Base-by-base conservation (phyloP, 73 alveolate species). In the Paramecium tetraurelia region DNA sequence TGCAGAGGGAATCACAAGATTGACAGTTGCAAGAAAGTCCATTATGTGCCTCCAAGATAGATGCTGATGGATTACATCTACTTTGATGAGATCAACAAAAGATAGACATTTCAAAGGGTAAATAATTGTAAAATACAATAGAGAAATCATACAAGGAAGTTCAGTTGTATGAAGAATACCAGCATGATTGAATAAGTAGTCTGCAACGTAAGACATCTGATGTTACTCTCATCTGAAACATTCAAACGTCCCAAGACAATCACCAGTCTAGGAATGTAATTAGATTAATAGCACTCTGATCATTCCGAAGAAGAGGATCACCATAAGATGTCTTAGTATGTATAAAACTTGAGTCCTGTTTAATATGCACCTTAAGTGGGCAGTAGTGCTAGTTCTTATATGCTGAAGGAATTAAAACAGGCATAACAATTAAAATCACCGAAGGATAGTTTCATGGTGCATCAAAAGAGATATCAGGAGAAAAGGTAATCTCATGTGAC, bases 351-450 rank as follows among this genome's bases (percentile, higher is more conserved):
- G 24, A 63, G 84, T 63, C 84, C 84, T 31, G 84, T 63, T 3
- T 33, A 27, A 27, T 63, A 63, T 27, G 50, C 31, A 11, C 50
- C 84, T 31, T 33, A 53, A 53, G 69, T 33, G 6, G 84, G 41
- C n/a, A 63, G 84, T 27, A 63, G 84, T 63, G 84, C 84, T 63
- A 63, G 84, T 63, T 63, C 84, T 27, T 63, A 63, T 63, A 31
- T 16, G 2, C 11, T 63, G 10, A 63, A 63, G n/a, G 84, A 63
- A 14, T 18, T 53, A 18, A 53, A 63, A 31, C 24, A 31, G 9
- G 50, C 27, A 63, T 27, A 63, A 63, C 7, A 63, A 27, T 12
- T 63, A 63, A 63, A 63, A 63, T 63, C 69, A 18, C 27, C 84
- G 0, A 63, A 63, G 9, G 48, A 63, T 33, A 31, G 50, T 63